These are phyloP conservation scores for Melanomma pulvis-pyrius DNA, from an alignment of 495 filamentous ascomycete species.

Conservation along the genomic window DNA sequence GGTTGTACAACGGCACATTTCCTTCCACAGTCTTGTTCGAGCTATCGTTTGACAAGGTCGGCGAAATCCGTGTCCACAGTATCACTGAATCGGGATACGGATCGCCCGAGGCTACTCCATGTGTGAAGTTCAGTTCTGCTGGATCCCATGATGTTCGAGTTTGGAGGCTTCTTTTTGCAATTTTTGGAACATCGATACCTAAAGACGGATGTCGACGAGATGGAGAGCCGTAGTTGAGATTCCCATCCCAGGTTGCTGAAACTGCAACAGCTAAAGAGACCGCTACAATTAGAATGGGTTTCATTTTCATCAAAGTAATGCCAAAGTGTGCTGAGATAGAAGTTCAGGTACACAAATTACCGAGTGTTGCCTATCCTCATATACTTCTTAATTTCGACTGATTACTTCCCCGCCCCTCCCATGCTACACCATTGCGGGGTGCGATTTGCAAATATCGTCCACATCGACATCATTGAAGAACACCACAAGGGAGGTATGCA, in stretches of 20 bases:
- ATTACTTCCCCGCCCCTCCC: background rate
- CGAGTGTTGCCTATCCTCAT: background rate
- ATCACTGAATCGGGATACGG: slow-evolving; percentile 66
- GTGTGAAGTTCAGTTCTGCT: slow-evolving; percentile 63
- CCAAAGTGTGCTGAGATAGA: background rate
- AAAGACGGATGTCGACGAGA: slow-evolving; percentile 60
- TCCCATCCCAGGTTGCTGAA: slow-evolving; percentile 43
- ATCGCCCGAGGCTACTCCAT: slow-evolving; percentile 69
- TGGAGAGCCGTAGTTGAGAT: slow-evolving; percentile 63
- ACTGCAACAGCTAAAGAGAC: slow-evolving; percentile 1
- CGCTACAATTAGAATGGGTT: background rate
- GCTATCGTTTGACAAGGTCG: slow-evolving; percentile 55
- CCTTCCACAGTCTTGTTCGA: slow-evolving; percentile 60
- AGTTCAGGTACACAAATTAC: background rate
- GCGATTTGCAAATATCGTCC: background rate
- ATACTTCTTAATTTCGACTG: slow-evolving; percentile 4
- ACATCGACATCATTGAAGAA: background rate
- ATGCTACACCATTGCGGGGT: slow-evolving; percentile 9
- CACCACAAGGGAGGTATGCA: background rate
- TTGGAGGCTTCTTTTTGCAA: slow-evolving; percentile 49
- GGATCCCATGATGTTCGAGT: slow-evolving; percentile 48
- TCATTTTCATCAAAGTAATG: background rate
- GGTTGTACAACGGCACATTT: slow-evolving; percentile 58
- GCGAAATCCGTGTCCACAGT: slow-evolving; percentile 67
- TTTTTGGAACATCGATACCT: slow-evolving; percentile 54